A percentile compares a stretch with the other conserved stretches of the same genome.
Evolutionary conservation across 257 asterid genomes (phyloP).

Genomic region (Petunia axillaris): DNA sequence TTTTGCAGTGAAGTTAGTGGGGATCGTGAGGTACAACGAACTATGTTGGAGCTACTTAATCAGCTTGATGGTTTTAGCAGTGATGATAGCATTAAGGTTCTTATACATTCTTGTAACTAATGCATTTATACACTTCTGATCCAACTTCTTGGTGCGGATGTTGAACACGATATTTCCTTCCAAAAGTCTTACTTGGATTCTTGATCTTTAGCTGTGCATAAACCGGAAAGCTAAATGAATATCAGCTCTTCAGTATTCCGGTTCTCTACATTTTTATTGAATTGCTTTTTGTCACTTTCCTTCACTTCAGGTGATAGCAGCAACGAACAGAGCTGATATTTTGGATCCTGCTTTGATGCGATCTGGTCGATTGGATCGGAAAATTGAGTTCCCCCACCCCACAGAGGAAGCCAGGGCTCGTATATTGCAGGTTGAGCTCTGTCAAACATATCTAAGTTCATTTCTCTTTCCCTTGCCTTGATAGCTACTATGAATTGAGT

Average conservation of each 20-base stretch:
- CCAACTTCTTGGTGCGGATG: background rate
- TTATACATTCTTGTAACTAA: background rate
- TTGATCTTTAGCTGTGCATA: background rate
- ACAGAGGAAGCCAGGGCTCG: constrained; percentile 91
- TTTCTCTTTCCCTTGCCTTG: background rate
- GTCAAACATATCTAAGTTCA: background rate
- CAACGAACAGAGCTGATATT: constrained; percentile 94
- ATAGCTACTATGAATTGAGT: background rate
- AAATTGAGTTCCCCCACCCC: constrained; percentile 97
- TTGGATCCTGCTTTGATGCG: constrained; percentile 96
- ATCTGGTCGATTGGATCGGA: constrained; percentile 96
- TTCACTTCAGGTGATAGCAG: constrained; percentile 83
- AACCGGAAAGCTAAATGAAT: background rate
- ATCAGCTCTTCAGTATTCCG: background rate
- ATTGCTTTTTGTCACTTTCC: constrained; percentile 17
- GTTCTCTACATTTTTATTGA: background rate
- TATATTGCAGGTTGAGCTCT: constrained; percentile 61
- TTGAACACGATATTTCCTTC: background rate
- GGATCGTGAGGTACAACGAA: constrained; percentile 89
- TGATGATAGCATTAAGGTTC: constrained; percentile 84
- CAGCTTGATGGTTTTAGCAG: constrained; percentile 97
- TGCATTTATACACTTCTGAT: background rate
- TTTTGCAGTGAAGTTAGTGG: constrained; percentile 90
- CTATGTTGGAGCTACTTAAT: constrained; percentile 91
- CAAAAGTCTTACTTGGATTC: background rate